Percentiles rank a stretch among this genome's conserved stretches.
Evolutionary conservation across 768 basidiomycete species (phyloP).

Genomic region (Collybia sordida): DNA sequence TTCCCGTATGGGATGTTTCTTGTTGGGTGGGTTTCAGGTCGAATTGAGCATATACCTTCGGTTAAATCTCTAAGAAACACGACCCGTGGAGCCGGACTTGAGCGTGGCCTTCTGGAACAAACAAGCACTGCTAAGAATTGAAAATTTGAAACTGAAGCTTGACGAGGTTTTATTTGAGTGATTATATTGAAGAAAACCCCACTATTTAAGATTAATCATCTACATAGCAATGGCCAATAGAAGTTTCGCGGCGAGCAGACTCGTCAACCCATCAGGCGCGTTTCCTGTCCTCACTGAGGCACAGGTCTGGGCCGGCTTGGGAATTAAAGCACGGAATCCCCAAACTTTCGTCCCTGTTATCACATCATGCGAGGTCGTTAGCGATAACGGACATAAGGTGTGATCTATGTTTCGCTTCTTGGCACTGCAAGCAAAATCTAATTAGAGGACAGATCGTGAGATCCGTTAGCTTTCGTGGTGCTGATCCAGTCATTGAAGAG

Average conservation of each 20-base stretch:
- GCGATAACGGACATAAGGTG: conserved; percentile 20
- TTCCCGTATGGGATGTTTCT: no score
- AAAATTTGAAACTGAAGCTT: no score
- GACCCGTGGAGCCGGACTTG: no score
- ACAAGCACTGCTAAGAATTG: no score
- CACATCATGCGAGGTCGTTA: conserved; percentile 17
- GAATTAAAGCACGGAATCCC: conserved; percentile 25
- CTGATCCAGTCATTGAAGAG: conserved; percentile 14
- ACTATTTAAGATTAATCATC: no score
- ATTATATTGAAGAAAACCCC: no score
- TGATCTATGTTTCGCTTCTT: not conserved
- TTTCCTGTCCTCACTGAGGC: conserved; percentile 22
- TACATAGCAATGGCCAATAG: not conserved
- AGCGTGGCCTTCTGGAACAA: no score
- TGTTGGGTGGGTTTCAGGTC: no score
- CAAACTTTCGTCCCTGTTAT: conserved; percentile 20
- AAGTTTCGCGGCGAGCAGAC: conserved; percentile 24
- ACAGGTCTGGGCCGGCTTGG: conserved; percentile 27
- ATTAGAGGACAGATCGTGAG: conserved; percentile 13
- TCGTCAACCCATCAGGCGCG: conserved; percentile 22
- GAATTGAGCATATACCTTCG: not conserved
- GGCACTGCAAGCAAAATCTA: not conserved
- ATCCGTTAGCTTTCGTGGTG: conserved; percentile 14
- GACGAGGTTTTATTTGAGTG: no score
- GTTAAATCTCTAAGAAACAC: no score